Evolutionary conservation across 768 basidiomycete species (phyloP).

Genomic region (Naganishia antarctica): DNA sequence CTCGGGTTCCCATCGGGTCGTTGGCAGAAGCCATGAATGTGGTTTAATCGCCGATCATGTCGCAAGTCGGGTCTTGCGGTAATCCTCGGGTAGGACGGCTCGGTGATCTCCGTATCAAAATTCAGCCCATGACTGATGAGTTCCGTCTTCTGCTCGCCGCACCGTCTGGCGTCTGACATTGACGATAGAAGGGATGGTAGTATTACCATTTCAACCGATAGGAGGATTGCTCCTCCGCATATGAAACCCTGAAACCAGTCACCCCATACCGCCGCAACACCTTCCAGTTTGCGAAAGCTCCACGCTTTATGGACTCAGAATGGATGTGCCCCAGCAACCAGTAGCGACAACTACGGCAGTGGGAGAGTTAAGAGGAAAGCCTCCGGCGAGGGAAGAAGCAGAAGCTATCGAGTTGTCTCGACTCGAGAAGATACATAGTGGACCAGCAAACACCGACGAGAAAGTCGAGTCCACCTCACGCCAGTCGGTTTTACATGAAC

Average conservation of each 20-base stretch:
- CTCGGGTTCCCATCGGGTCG: neutral
- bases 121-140: constrained; percentile 10
- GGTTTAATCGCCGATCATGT: constrained; percentile 11
- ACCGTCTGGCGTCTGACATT: too few species aligned
- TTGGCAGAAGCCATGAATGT: neutral
- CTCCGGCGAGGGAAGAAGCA: constrained; percentile 5
- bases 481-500: neutral
- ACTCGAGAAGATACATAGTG: neutral
- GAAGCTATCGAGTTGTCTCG: neutral
- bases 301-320: neutral
- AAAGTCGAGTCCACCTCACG: neutral
- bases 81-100: neutral
- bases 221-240: too few species aligned
- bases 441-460: neutral
- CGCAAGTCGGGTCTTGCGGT: neutral
- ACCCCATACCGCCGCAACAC: too few species aligned
- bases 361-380: neutral
- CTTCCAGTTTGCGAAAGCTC: too few species aligned
- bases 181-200: too few species aligned
- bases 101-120: constrained; percentile 3
- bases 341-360: constrained; percentile 5
- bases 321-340: constrained; percentile 15
- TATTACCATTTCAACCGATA: too few species aligned
- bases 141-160: too few species aligned
- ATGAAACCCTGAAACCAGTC: too few species aligned